These are phyloP conservation scores for Peterozyma toletana DNA, from an alignment of 805 yeast species.

Conservation along the genomic window DNA sequence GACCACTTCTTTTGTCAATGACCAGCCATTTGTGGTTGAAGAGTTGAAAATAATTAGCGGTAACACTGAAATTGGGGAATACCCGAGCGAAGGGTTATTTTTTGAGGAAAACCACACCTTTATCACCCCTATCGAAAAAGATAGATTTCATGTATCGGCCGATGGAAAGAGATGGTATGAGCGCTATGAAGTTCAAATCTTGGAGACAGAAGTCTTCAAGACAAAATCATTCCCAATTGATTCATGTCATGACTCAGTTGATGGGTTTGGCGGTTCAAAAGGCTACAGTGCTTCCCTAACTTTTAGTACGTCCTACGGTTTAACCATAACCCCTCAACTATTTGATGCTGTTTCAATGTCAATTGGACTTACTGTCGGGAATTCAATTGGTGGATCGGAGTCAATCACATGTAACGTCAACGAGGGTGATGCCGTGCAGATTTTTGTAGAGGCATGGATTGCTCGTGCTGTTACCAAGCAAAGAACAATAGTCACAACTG, in stretches of 20 bases:
- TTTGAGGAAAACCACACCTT: too few species aligned
- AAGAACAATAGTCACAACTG: too few species aligned
- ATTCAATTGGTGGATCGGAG: constrained; percentile 1
- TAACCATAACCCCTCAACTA: background rate
- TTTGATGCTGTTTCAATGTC: background rate
- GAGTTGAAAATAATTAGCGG: too few species aligned
- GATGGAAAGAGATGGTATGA: background rate
- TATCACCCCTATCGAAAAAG: too few species aligned
- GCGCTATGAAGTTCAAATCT: constrained; percentile 3
- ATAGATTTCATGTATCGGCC: too few species aligned
- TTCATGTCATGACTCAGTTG: constrained; percentile 7
- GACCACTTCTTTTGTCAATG: too few species aligned
- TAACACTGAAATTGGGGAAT: too few species aligned
- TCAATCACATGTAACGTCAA: constrained; percentile 4
- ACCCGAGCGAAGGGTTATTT: too few species aligned
- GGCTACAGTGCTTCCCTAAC: constrained; percentile 3
- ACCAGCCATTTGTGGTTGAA: too few species aligned
- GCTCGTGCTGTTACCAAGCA: background rate
- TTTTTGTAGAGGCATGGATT: constrained; percentile 8
- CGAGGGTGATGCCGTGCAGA: constrained; percentile 6
- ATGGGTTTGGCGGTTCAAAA: constrained; percentile 8
- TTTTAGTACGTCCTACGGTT: background rate
- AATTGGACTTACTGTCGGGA: background rate
- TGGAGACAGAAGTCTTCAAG: background rate
- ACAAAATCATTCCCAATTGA: constrained; percentile 3